Conservation (phyloP, 2,329 filamentous ascomycete genomes). For the Lecanicillium sp. region DNA sequence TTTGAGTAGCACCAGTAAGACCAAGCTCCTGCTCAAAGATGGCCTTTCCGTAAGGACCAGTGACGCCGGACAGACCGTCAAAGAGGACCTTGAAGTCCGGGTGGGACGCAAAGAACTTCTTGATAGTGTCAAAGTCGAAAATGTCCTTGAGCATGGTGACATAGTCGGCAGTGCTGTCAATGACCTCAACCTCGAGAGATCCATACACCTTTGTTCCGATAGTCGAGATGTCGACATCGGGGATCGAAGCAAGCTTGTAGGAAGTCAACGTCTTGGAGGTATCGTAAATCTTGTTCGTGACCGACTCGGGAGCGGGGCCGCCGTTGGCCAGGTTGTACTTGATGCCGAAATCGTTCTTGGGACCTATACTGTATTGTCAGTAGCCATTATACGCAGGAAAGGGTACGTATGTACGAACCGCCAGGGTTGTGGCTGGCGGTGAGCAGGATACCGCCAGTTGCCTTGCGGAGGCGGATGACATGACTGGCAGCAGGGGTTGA, state of each 20-base stretch:
- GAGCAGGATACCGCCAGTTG: conserved; percentile 91
- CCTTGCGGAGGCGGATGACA: conserved; percentile 88
- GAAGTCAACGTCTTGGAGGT: conserved; percentile 81
- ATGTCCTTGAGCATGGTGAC: conserved; percentile 94
- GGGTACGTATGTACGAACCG: conserved; percentile 48
- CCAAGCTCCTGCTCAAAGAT: conserved; percentile 95
- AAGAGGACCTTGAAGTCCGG: conserved; percentile 95
- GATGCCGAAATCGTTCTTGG: conserved; percentile 94
- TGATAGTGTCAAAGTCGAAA: conserved; percentile 96
- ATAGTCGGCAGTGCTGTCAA: conserved; percentile 91
- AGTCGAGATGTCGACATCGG: conserved; percentile 74
- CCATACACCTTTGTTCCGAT: conserved; percentile 83
- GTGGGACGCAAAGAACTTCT: conserved; percentile 81
- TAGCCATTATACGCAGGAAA: conserved; percentile 1
- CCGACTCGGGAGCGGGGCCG: conserved; percentile 87
- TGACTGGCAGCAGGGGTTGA: conserved; percentile 95
- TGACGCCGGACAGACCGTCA: conserved; percentile 89
- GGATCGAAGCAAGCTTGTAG: conserved; percentile 87
- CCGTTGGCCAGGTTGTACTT: conserved; percentile 99
- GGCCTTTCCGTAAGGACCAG: conserved; percentile 86
- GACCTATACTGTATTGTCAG: conserved; percentile 51
- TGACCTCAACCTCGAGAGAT: conserved; percentile 83
- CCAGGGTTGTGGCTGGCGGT: conserved; percentile 98
- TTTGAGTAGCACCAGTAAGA: conserved; percentile 70
- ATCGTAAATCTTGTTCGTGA: conserved; percentile 97